These are phyloP conservation scores for Pugionium dolabratum DNA, from an alignment of 345 rosid genomes.

Conservation along the genomic window DNA sequence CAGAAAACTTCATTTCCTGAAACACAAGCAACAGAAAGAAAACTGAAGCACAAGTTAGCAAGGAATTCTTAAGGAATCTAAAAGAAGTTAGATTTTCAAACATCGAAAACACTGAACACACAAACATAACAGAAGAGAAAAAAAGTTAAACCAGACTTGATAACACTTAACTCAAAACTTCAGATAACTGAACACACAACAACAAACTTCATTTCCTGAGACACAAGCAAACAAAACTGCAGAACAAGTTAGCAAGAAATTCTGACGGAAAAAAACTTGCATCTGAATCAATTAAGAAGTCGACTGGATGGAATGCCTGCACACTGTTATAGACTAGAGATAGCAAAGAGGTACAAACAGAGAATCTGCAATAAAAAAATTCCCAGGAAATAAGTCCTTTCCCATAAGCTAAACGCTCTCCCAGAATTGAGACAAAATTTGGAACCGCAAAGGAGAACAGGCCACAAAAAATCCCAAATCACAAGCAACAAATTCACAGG, in stretches of 20 bases:
- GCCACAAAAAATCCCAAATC: slow-evolving; percentile 28
- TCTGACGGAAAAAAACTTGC: neutral
- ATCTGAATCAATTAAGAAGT: neutral
- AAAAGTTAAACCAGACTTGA: neutral
- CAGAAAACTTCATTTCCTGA: neutral
- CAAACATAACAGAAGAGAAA: no score
- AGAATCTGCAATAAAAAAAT: slow-evolving; percentile 6
- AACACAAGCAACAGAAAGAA: neutral
- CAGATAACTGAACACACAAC: neutral
- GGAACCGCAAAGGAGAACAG: slow-evolving; percentile 12
- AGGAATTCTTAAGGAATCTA: neutral
- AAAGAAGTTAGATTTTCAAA: no score
- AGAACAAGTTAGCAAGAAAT: neutral
- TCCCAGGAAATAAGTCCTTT: neutral
- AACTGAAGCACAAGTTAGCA: no score
- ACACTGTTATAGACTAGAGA: slow-evolving; percentile 19
- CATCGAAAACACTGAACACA: no score
- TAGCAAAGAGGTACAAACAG: slow-evolving; percentile 19
- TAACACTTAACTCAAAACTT: neutral
- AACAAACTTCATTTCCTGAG: slow-evolving; percentile 33
- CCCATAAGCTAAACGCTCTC: neutral
- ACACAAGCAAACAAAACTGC: slow-evolving; percentile 33
- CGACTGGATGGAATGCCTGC: neutral
- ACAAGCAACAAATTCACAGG: neutral
- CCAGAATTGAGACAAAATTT: slow-evolving; percentile 2